Evolutionary conservation across 441 rosid species (phyloP), one percentile per base, ranked within the genome.

Genomic region (Populus hybrid): DNA sequence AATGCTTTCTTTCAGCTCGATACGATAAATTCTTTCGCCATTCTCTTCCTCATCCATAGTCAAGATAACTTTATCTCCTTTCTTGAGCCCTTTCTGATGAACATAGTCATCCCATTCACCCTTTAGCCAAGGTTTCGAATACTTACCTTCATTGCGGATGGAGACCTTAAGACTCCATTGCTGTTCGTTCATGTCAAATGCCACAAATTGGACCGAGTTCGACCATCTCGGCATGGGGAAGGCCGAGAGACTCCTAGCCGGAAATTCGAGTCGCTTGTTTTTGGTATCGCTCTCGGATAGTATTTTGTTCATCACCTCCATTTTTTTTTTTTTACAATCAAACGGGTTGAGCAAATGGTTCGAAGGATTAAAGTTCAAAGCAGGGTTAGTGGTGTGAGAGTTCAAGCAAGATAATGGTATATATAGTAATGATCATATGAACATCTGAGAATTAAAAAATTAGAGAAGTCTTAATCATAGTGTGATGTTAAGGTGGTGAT

Each of bases 201-300:
- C 64, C 4, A 56, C 64, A 56, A 56, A 56, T 2, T 20, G 0
- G 1, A 7, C 1, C 10, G 64, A 56, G 64, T 56, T 56, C 10
- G 64, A 56, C 64, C 64, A 1, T 53, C 11, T 2, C n/a, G 9
- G 64, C 23, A n/a, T 56, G 64, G 64, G 64, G 64, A 56, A n/a
- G 64, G 24, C 24, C 24, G 4, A 2, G 23, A 56, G 23, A 56
- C 64, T 20, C 10, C 23, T 2, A 7, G 11, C 1, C 0, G 64
- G 64, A n/a, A 56, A n/a, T 2, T 56, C 64, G 0, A 56, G 64
- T 20, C 24, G 3, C 24, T n/a, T n/a, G 7, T 56, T 7, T 7
- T 0, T n/a, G 7, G 24, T 0, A 1, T 56, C 10, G 23, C 64
- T 56, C 0, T 1, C 1, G 4, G 23, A 56, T 9, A 56, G 23